phyloP scores from a whole-genome alignment of 2,329 filamentous ascomycete genomes.

The Fonsecaea multimorphosa region DNA sequence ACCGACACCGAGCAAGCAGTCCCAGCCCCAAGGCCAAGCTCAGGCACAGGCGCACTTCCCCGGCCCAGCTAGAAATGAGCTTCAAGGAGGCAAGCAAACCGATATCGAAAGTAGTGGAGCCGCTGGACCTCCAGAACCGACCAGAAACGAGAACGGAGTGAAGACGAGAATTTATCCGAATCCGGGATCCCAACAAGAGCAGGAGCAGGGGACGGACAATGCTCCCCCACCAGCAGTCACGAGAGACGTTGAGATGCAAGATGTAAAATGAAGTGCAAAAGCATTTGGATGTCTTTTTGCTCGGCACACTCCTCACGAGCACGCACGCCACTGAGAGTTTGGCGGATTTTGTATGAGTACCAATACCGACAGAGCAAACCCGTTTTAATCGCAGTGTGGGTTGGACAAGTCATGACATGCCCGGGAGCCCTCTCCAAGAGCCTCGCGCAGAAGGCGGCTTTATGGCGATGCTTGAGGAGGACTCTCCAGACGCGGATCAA shows the following conservation, averaged over 20 bases:
- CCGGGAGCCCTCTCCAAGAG: neutral
- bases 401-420: neutral
- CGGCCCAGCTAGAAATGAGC: neutral
- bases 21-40: conserved; percentile 12
- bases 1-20: conserved; percentile 41
- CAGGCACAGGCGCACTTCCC: neutral
- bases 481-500: too few relatives aligned
- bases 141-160: neutral
- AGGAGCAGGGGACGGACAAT: neutral
- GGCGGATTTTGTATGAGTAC: neutral
- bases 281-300: neutral
- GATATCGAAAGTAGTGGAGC: neutral
- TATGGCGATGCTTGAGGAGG: too few relatives aligned
- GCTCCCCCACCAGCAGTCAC: neutral
- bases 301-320: neutral
- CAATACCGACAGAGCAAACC: neutral
- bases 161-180: neutral
- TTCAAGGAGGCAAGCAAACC: neutral
- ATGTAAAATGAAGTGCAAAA: conserved; percentile 5
- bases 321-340: neutral
- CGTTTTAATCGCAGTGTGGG: too few relatives aligned
- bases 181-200: neutral
- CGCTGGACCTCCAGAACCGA: neutral
- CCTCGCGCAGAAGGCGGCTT: neutral
- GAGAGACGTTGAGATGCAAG: conserved; percentile 14